Percentiles rank a stretch among this genome's conserved stretches.
These are phyloP conservation scores for Globisporangium cystogenes DNA, from an alignment of 352 stramenopile species.

Conservation along the genomic window DNA sequence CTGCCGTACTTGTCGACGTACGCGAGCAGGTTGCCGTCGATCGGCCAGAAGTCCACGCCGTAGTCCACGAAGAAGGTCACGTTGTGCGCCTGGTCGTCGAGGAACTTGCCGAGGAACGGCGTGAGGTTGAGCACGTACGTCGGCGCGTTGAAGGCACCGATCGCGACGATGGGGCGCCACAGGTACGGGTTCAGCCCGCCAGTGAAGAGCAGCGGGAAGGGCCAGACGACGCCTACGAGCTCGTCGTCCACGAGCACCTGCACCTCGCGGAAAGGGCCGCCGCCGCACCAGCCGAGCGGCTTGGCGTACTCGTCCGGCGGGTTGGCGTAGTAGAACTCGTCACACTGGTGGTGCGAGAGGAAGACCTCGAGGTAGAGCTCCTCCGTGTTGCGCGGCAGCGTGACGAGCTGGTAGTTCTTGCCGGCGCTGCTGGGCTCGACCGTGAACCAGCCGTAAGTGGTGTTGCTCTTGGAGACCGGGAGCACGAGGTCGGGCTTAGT, in stretches of 20 bases:
- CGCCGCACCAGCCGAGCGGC: constrained; percentile 23
- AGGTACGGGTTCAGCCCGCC: constrained; percentile 70
- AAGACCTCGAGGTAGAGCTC: constrained; percentile 68
- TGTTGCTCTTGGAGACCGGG: constrained; percentile 34
- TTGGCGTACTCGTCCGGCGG: constrained; percentile 30
- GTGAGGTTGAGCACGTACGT: constrained; percentile 73
- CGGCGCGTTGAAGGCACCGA: constrained; percentile 64
- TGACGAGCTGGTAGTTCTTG: constrained; percentile 35
- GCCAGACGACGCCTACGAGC: constrained; percentile 61
- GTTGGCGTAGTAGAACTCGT: constrained; percentile 78
- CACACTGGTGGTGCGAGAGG: constrained; percentile 66
- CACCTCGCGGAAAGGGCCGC: constrained; percentile 60
- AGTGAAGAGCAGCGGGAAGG: constrained; percentile 74
- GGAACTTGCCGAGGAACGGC: constrained; percentile 58
- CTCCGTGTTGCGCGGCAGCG: constrained; percentile 50
- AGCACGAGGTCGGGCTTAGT: constrained; percentile 32
- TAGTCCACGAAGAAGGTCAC: constrained; percentile 59
- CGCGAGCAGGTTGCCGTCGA: constrained; percentile 56
- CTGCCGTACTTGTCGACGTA: constrained; percentile 37
- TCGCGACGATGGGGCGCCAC: constrained; percentile 70
- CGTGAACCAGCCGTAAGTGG: constrained; percentile 59
- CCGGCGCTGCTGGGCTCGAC: constrained; percentile 38
- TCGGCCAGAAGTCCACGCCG: constrained; percentile 64
- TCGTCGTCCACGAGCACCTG: constrained; percentile 61
- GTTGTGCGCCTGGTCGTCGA: constrained; percentile 40